Evolutionary conservation across 164 flowering plant genomes (phyloP).

Genomic region (Cinnamomum chago): DNA sequence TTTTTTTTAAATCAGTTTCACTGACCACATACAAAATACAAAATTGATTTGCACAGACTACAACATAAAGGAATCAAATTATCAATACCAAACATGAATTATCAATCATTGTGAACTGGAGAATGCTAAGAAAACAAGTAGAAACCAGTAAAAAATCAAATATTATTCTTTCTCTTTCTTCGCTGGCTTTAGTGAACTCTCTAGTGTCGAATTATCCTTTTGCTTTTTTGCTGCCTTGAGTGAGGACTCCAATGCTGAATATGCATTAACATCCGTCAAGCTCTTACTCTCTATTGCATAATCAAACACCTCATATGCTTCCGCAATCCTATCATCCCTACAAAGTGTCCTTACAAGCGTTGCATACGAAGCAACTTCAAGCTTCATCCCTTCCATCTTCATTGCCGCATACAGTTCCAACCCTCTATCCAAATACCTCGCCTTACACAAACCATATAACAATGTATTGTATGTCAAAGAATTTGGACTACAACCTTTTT

Average conservation of each 20-base stretch:
- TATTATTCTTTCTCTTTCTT: not conserved
- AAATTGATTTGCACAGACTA: not conserved
- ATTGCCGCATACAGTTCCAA: conserved; percentile 53
- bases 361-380: conserved; percentile 70
- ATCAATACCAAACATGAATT: not conserved
- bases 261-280: conserved; percentile 64
- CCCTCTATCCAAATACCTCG: conserved; percentile 57
- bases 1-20: no score
- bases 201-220: conserved; percentile 53
- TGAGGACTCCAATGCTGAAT: conserved; percentile 52
- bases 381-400: conserved; percentile 59
- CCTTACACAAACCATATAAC: conserved; percentile 82
- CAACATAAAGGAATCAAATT: not conserved
- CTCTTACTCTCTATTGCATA: conserved; percentile 84
- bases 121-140: not conserved
- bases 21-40: not conserved
- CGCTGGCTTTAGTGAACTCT: conserved; percentile 58
- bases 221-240: conserved; percentile 66
- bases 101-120: not conserved
- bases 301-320: conserved; percentile 86
- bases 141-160: not conserved
- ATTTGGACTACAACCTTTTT: conserved; percentile 66
- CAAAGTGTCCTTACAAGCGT: conserved; percentile 69
- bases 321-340: conserved; percentile 61
- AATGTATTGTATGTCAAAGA: conserved; percentile 76